Evolutionary conservation across 768 basidiomycete species (phyloP).

Genomic region (Obba rivulosa): DNA sequence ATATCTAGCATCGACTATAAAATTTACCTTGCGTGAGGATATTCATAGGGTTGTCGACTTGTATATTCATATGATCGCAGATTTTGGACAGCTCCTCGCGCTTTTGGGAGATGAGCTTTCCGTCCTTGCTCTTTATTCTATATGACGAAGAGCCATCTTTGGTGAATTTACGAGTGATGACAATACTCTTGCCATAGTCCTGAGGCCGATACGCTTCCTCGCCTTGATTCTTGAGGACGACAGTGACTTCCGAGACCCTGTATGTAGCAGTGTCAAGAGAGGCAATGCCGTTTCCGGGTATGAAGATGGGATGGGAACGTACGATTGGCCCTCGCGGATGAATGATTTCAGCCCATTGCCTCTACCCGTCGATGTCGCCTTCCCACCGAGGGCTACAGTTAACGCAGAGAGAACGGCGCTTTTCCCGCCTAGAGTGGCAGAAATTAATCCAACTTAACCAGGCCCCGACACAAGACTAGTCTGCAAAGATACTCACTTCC

Average conservation of each 20-base stretch:
- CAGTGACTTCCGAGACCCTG: slow-evolving; percentile 70
- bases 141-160: slow-evolving; percentile 73
- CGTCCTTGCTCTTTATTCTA: slow-evolving; percentile 74
- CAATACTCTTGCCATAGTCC: slow-evolving; percentile 82
- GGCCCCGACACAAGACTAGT: background rate
- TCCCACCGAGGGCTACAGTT: slow-evolving; percentile 90
- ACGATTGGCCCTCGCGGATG: slow-evolving; percentile 81
- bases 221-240: slow-evolving; percentile 85
- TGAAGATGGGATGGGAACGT: slow-evolving; percentile 20
- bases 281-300: slow-evolving; percentile 3
- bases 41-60: slow-evolving; percentile 95
- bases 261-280: background rate
- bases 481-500: slow-evolving; percentile 61
- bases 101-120: slow-evolving; percentile 64
- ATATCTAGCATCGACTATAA: background rate
- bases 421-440: slow-evolving; percentile 84
- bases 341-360: slow-evolving; percentile 81
- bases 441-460: too few species aligned
- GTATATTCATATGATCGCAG: slow-evolving; percentile 93
- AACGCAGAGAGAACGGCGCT: slow-evolving; percentile 92
- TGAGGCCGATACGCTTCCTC: slow-evolving; percentile 83
- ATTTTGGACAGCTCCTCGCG: slow-evolving; percentile 84
- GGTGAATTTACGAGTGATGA: slow-evolving; percentile 76
- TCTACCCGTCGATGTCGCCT: slow-evolving; percentile 86
- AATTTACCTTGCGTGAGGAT: slow-evolving; percentile 76